Conservation (phyloP, 2,329 filamentous ascomycete species). For the Colletotrichum lindemuthianum region DNA sequence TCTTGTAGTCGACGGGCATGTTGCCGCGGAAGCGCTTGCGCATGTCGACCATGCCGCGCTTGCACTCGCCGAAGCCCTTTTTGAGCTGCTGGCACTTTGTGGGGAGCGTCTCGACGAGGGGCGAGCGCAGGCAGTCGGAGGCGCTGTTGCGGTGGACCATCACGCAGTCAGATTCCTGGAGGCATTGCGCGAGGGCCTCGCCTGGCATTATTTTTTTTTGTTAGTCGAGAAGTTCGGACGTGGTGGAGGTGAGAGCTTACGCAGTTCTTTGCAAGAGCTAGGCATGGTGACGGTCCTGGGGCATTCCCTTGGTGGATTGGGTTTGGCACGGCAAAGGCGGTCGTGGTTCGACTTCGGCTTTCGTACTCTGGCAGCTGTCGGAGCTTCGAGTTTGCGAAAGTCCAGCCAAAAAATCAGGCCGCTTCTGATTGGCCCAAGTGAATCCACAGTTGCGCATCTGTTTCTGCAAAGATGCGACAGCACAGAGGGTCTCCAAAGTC, state of each 20-base stretch:
- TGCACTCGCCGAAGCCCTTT: constrained; percentile 93
- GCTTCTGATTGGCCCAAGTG: constrained; percentile 14
- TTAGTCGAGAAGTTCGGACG: not conserved
- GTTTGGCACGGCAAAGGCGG: not conserved
- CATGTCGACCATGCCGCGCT: constrained; percentile 97
- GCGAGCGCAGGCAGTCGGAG: constrained; percentile 86
- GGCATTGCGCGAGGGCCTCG: constrained; percentile 90
- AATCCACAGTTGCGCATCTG: constrained; percentile 24
- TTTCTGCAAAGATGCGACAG: constrained; percentile 30
- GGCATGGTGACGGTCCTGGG: constrained; percentile 71
- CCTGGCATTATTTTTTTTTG: constrained; percentile 65
- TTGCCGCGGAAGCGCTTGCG: constrained; percentile 97
- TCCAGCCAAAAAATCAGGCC: not conserved
- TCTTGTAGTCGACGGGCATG: constrained; percentile 77
- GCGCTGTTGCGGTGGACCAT: constrained; percentile 90
- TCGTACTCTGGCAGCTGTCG: constrained; percentile 7
- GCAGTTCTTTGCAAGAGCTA: constrained; percentile 95
- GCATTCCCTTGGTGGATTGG: constrained; percentile 22
- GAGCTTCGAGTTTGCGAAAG: constrained; percentile 40
- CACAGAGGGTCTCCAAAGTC: constrained; percentile 13
- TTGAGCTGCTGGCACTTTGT: constrained; percentile 91
- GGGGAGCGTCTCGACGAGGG: constrained; percentile 83
- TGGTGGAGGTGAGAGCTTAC: constrained; percentile 63
- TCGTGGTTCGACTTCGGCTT: constrained; percentile 23
- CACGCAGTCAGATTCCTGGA: constrained; percentile 96